A percentile compares a stretch with the other conserved stretches of the same genome.
Evolutionary conservation across 148 eudicot genomes (phyloP).

Genomic region (Amaranthus cruentus): DNA sequence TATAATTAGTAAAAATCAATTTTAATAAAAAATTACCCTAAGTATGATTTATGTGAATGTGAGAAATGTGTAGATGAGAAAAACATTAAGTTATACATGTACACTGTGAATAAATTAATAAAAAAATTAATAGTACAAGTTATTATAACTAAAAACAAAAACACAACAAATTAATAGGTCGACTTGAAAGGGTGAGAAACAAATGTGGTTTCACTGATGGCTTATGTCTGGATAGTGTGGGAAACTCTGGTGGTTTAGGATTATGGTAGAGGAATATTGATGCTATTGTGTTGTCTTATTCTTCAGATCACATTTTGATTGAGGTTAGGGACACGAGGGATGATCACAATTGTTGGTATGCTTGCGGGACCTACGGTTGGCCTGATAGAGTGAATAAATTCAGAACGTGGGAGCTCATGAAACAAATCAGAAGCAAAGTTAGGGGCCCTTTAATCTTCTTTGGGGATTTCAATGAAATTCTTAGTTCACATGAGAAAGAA

Average conservation of each 20-base stretch:
- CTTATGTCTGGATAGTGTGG: neutral
- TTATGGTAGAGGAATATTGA: neutral
- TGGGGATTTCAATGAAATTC: neutral
- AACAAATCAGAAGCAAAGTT: neutral
- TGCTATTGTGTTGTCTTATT: neutral
- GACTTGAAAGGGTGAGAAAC: neutral
- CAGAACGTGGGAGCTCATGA: neutral
- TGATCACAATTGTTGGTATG: neutral
- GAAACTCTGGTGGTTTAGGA: neutral
- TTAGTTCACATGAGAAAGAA: neutral
- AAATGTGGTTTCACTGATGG: neutral
- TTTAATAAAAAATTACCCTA: too few species aligned
- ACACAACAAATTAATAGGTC: too few species aligned
- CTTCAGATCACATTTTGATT: neutral
- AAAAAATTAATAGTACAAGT: too few species aligned
- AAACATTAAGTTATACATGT: too few species aligned
- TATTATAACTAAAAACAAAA: too few species aligned
- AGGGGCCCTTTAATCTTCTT: neutral
- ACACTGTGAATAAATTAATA: too few species aligned
- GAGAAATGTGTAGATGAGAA: too few species aligned
- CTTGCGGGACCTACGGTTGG: neutral
- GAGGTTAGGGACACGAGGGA: neutral
- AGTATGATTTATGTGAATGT: too few species aligned
- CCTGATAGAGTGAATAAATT: neutral
- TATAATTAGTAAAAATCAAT: too few species aligned